Evolutionary conservation across 352 stramenopile species (phyloP), one percentile per base, ranked within the genome.

Genomic region (Phytophthora pinifolia): DNA sequence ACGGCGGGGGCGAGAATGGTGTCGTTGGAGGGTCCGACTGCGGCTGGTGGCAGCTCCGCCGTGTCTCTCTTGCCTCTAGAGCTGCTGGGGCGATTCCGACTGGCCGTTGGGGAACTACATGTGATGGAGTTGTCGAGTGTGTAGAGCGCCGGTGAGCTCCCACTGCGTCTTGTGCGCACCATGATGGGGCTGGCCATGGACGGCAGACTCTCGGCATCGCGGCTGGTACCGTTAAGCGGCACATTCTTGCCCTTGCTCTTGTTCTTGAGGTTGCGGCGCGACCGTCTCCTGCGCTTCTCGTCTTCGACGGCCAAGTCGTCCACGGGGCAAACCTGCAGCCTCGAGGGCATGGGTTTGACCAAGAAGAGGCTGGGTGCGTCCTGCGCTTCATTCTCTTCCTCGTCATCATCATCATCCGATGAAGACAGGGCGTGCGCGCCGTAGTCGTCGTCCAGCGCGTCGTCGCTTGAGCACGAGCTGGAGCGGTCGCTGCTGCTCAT

Each of bases 251-350:
- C 51, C 13, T 63, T 67, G 32, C 68, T 69, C 49, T 80, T 77
- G 8, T 71, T 65, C 34, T 65, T 67, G 6, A 57, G 34, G 46
- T 68, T 76, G 34, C 43, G 60, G 10, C 59, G 61, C 14, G 65
- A 79, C 1, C 83, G 76, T 49, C 83, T 70, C n/a, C 79, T 69
- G 7, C 78, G 78, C 54, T 89, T 90, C 60, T 89, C 83, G 14
- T 92, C 83, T 49, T 92, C 83, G 6, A 92, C 63, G 6, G 69
- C 83, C 31, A 90, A 34, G 49, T 92, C 83, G 58, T 92, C 83
- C 7, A 88, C 59, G 1, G 83, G 83, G 39, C 83, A 92, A 18
- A 91, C 83, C 15, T 75, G 74, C 5, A 92, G 62, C 54, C 77
- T 66, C 35, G 70, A 78, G 12, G 71, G 54, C 82, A 92, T 92